Percentiles rank a stretch among this genome's conserved stretches.
Evolutionary conservation across 352 stramenopile genomes (phyloP).

Genomic region (Globisporangium lucens): DNA sequence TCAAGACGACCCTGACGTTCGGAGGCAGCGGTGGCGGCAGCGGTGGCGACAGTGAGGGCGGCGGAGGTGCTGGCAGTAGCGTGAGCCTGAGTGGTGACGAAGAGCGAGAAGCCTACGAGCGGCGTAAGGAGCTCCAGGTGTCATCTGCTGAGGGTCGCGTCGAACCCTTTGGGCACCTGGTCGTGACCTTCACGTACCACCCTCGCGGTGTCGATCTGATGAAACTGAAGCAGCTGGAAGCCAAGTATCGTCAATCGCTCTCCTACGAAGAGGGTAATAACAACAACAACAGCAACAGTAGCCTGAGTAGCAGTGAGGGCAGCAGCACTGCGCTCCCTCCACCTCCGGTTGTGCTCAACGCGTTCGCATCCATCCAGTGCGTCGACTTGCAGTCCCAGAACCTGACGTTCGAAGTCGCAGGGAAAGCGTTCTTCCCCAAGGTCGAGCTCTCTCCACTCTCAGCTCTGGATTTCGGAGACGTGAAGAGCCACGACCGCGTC

Average conservation of each 20-base stretch:
- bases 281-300: slow-evolving; percentile 6
- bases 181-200: slow-evolving; percentile 49
- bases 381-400: slow-evolving; percentile 65
- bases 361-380: slow-evolving; percentile 75
- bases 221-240: slow-evolving; percentile 26
- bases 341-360: slow-evolving; percentile 34
- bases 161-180: slow-evolving; percentile 49
- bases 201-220: slow-evolving; percentile 36
- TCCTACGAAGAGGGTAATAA: slow-evolving; percentile 17
- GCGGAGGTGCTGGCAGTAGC: not conserved
- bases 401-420: slow-evolving; percentile 71
- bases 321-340: slow-evolving; percentile 15
- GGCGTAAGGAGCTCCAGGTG: slow-evolving; percentile 66
- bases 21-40: slow-evolving; percentile 16
- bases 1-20: slow-evolving; percentile 59
- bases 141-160: slow-evolving; percentile 50
- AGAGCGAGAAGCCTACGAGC: slow-evolving; percentile 63
- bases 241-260: slow-evolving; percentile 15
- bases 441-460: slow-evolving; percentile 40
- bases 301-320: not conserved
- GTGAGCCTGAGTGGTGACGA: slow-evolving; percentile 28
- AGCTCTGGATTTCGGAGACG: slow-evolving; percentile 81
- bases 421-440: slow-evolving; percentile 51
- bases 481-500: slow-evolving; percentile 66
- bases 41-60: not conserved